These are phyloP conservation scores for Clitopilus passeckerianus DNA, from an alignment of 768 basidiomycete species.

Conservation along the genomic window DNA sequence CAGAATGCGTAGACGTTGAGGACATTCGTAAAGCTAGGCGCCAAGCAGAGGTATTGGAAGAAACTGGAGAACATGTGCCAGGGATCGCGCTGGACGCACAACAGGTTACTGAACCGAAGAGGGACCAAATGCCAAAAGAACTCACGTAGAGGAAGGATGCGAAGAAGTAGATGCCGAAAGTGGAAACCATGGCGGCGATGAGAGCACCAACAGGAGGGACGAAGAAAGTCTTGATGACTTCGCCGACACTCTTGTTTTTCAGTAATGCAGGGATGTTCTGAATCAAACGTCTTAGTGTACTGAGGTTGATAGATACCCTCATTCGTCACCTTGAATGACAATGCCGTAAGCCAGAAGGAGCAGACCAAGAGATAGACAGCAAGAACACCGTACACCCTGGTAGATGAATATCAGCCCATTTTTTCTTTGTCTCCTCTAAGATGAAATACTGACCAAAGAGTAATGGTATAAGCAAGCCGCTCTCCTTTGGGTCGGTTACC, in stretches of 20 bases:
- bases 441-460: conserved; percentile 53
- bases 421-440: not conserved
- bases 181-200: conserved; percentile 84
- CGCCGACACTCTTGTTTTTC: conserved; percentile 36
- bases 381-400: conserved; percentile 82
- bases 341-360: conserved; percentile 78
- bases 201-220: conserved; percentile 73
- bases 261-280: conserved; percentile 53
- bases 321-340: conserved; percentile 61
- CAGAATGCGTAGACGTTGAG: conserved; percentile 97
- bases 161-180: conserved; percentile 86
- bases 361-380: conserved; percentile 83
- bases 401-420: conserved; percentile 4
- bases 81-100: conserved; percentile 67
- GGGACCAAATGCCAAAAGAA: conserved; percentile 5
- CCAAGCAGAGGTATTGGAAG: conserved; percentile 84
- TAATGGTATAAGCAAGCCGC: conserved; percentile 62
- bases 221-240: conserved; percentile 62
- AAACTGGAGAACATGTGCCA: conserved; percentile 98
- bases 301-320: conserved; percentile 12
- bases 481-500: conserved; percentile 90
- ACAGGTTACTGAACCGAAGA: not conserved
- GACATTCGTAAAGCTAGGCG: conserved; percentile 92
- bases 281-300: not conserved
- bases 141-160: conserved; percentile 85